These are phyloP conservation scores for Alnus glutinosa DNA, from an alignment of 306 rosid genomes.

Conservation along the genomic window DNA sequence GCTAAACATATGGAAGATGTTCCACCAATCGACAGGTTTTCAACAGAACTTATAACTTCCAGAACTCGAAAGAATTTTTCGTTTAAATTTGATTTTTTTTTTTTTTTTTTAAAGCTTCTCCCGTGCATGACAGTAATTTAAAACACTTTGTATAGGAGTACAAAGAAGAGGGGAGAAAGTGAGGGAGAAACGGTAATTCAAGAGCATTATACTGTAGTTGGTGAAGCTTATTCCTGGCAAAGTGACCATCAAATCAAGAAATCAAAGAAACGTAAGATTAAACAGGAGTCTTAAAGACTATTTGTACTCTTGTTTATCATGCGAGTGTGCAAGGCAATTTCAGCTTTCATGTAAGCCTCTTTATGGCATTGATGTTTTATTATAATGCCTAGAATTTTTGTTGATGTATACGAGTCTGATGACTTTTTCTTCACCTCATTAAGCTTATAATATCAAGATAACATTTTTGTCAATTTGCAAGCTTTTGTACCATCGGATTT, in stretches of 20 bases:
- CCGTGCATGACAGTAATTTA: neutral
- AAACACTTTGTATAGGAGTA: conserved; percentile 34
- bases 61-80: neutral
- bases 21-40: conserved; percentile 48
- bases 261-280: conserved; percentile 43
- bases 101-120: neutral
- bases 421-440: neutral
- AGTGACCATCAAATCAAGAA: conserved; percentile 32
- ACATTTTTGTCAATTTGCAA: neutral
- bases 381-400: conserved; percentile 4
- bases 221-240: conserved; percentile 25
- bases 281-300: conserved; percentile 36
- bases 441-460: neutral
- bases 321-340: conserved; percentile 5
- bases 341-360: conserved; percentile 30
- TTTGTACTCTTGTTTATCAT: neutral
- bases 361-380: neutral
- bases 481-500: neutral
- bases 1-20: conserved; percentile 46
- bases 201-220: conserved; percentile 30
- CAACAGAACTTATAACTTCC: conserved; percentile 4
- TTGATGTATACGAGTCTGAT: neutral
- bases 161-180: conserved; percentile 46
- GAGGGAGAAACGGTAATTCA: conserved; percentile 35
- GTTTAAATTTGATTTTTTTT: neutral